A percentile compares a stretch with the other conserved stretches of the same genome.
phyloP scores from a whole-genome alignment of 2,329 filamentous ascomycete species.

The Hirsutella rhossiliensis region DNA sequence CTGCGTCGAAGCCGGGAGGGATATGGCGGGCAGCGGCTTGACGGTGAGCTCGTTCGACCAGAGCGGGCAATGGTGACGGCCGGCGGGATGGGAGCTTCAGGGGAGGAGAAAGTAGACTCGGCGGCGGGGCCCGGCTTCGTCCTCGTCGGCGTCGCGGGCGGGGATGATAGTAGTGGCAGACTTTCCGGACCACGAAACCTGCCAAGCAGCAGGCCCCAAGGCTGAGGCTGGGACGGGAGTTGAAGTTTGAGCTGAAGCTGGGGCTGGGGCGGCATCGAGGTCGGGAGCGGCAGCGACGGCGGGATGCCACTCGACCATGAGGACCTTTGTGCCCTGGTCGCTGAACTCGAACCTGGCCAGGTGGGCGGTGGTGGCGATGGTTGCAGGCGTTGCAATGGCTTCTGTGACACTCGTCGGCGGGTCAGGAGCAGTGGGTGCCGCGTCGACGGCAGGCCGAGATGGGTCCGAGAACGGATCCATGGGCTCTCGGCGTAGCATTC shows the following conservation, averaged over 20 bases:
- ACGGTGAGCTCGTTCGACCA: slow-evolving; percentile 35
- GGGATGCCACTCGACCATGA: slow-evolving; percentile 84
- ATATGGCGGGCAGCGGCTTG: slow-evolving; percentile 79
- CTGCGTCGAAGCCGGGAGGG: slow-evolving; percentile 59
- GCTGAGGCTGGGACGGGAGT: background rate
- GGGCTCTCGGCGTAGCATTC: slow-evolving; percentile 5
- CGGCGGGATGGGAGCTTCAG: slow-evolving; percentile 57
- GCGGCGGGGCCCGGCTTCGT: slow-evolving; percentile 29
- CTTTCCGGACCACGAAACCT: slow-evolving; percentile 76
- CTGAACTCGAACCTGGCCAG: slow-evolving; percentile 74
- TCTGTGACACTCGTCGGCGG: background rate
- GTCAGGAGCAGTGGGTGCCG: slow-evolving; percentile 1
- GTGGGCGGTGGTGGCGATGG: slow-evolving; percentile 18
- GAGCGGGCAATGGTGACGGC: slow-evolving; percentile 52
- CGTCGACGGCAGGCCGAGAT: slow-evolving; percentile 16
- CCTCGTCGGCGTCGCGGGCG: slow-evolving; percentile 29
- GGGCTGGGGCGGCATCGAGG: slow-evolving; percentile 1
- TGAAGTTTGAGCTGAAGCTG: background rate
- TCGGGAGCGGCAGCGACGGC: slow-evolving; percentile 7
- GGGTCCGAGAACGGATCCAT: slow-evolving; percentile 19
- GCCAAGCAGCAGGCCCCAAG: slow-evolving; percentile 39
- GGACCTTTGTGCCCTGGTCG: slow-evolving; percentile 77
- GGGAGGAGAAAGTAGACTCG: slow-evolving; percentile 74
- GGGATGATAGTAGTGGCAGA: slow-evolving; percentile 47
- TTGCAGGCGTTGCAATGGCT: background rate